Base-by-base conservation (phyloP, 352 stramenopile genomes). In the Phytophthora pini region DNA sequence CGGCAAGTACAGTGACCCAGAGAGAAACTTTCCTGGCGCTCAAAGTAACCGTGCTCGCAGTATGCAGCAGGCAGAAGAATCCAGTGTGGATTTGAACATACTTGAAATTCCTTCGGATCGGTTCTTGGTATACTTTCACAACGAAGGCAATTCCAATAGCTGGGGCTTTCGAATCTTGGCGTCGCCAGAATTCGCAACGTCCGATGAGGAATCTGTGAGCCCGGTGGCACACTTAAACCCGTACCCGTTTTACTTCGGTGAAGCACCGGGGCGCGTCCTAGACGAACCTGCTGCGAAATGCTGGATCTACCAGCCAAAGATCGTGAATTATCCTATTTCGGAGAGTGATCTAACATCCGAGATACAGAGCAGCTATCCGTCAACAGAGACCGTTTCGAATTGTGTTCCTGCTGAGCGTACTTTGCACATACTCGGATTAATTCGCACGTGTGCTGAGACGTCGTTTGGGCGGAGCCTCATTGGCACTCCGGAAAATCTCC, bases 101-200 rank as follows among this genome's bases (percentile, higher is more conserved):
- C 56, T 92, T 12, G 84, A 93, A 31, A 88, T 95, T 31, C 73
- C 76, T 4, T 77, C 72, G 4, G 87, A 93, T 65, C 72, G 73
- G 3, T 91, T 92, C 68, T 62, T 93, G 39, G 78, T 94, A 10
- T 90, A 92, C 52, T 89, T 93, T 38, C 84, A 86, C 38, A 86
- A 87, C 22, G 77, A 81, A 54, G 74, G 70, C 5, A 70, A 64
- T 5, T 78, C 82, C 2, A 76, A 68, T n/a, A 70, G 72, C 6
- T 94, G 86, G 86, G 86, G 85, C 26, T 92, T 92, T 56, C 78
- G 86, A 3, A 63, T 92, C 9, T 44, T 88, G 3, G 83, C 79
- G 8, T 80, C 76, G 1, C 80, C 86, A 0, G 62, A 88, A 34
- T 91, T 86, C 24, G 36, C 62, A 17, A 43, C 39, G 3, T 54